These are phyloP conservation scores for Vitis vinifera DNA, from an alignment of 164 flowering plant genomes.

Conservation along the genomic window DNA sequence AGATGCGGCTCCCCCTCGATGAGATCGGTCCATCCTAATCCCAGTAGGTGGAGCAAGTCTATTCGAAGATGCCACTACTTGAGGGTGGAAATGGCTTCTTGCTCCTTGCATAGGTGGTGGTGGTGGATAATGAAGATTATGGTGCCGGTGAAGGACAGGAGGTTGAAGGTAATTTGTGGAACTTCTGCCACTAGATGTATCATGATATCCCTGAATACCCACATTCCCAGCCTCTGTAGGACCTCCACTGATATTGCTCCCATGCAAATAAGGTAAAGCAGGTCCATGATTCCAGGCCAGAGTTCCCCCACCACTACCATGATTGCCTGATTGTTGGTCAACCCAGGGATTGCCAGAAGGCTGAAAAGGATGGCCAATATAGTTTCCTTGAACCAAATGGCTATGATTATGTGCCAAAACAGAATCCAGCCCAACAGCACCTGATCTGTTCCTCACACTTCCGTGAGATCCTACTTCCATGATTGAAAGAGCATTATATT, in stretches of 20 bases:
- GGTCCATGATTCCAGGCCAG: constrained; percentile 51
- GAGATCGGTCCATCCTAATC: constrained; percentile 44
- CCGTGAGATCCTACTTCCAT: constrained; percentile 41
- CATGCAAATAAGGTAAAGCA: constrained; percentile 26
- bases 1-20: constrained; percentile 29
- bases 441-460: constrained; percentile 48
- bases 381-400: constrained; percentile 47
- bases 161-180: constrained; percentile 41
- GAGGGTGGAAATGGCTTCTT: constrained; percentile 47
- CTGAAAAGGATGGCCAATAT: constrained; percentile 44
- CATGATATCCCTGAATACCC: constrained; percentile 44
- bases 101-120: constrained; percentile 38
- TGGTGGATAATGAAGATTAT: constrained; percentile 29
- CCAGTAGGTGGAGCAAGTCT: constrained; percentile 46
- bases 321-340: constrained; percentile 40
- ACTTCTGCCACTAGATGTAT: constrained; percentile 33
- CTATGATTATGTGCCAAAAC: constrained; percentile 34
- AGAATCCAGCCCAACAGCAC: constrained; percentile 36
- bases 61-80: constrained; percentile 35
- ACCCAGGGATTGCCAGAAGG: constrained; percentile 42
- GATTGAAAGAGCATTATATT: constrained; percentile 20
- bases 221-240: constrained; percentile 38
- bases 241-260: constrained; percentile 34
- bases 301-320: constrained; percentile 38
- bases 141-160: constrained; percentile 40